Evolutionary conservation across 805 yeast species (phyloP), one percentile per base, ranked within the genome.

Genomic region (Kockiozyma suomiensis): DNA sequence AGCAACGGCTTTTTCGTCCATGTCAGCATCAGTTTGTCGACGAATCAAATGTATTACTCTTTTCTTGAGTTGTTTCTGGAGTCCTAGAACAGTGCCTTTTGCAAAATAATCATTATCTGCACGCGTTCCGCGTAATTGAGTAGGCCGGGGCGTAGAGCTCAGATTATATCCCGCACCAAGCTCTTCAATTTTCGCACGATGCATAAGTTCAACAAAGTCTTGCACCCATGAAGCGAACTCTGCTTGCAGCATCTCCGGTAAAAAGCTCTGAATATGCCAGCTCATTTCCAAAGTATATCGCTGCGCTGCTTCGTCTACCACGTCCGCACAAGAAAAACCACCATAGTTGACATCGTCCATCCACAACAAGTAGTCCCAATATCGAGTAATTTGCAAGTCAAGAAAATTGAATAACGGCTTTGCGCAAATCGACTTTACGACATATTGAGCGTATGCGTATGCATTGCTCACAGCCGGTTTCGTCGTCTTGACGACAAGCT

Each of bases 301-400:
- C 37, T 59, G 54, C 33, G 17, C 45, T 41, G 30, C 38, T 19
- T 59, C 54, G 64, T 8, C 74, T 78, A 21, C 73, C 65, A 17
- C 78, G 73, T 56, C 74, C 74, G 13, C 70, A 65, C 82, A 77
- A 0, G 81, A 56, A 51, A 82, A 72, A 5, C 99, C 99, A 45
- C 96, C 88, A 73, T 80, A 91, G 70, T 94, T 94, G 68, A 82
- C 83, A 67, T 87, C 85, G 71, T 94, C 97, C 96, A 93, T 88
- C 98, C 97, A 96, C 1, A 94, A 76, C 64, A 94, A 76, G n/a
- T 87, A 70, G 72, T 94, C 97, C 99, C 99, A 94, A 70, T 89
- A 91, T 68, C 84, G 85, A 12, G 78, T 80, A 43, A 93, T 86
- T 21, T 77, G 75, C 65, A 94, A 74, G 66, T 92, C 97, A 66